phyloP scores from a whole-genome alignment of 2,329 filamentous ascomycete genomes.

The Calonectria fujianensis region DNA sequence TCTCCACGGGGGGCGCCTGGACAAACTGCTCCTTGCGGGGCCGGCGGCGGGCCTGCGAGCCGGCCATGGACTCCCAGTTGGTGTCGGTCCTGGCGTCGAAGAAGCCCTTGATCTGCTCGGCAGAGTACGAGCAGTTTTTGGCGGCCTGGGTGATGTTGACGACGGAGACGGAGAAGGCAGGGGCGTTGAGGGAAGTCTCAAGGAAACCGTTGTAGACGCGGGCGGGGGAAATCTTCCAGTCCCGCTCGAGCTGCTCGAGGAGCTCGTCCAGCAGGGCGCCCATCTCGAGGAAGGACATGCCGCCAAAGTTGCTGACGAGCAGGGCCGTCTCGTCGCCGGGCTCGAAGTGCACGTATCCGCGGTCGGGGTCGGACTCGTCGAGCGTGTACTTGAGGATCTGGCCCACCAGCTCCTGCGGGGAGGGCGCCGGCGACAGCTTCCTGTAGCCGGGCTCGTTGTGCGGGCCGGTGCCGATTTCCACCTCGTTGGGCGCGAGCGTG shows the following conservation, averaged over 20 bases:
- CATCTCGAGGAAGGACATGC: slow-evolving; percentile 75
- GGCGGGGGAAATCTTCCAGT: slow-evolving; percentile 70
- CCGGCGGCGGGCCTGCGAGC: slow-evolving; percentile 62
- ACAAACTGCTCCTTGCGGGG: slow-evolving; percentile 66
- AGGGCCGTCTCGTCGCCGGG: slow-evolving; percentile 70
- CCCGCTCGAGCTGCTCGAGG: slow-evolving; percentile 67
- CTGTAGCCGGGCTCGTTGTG: slow-evolving; percentile 80
- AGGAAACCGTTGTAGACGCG: slow-evolving; percentile 78
- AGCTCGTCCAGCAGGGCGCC: slow-evolving; percentile 73
- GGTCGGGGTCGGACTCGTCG: slow-evolving; percentile 71
- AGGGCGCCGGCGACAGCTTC: slow-evolving; percentile 72
- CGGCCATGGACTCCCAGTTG: slow-evolving; percentile 71
- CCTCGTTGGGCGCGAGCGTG: slow-evolving; percentile 68
- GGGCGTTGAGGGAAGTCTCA: slow-evolving; percentile 83
- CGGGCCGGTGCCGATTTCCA: slow-evolving; percentile 80
- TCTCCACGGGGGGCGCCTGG: slow-evolving; percentile 58
- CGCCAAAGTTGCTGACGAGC: slow-evolving; percentile 76
- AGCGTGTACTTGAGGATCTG: slow-evolving; percentile 77
- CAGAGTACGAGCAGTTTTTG: slow-evolving; percentile 66
- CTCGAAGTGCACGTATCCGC: slow-evolving; percentile 69
- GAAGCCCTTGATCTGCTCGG: slow-evolving; percentile 75
- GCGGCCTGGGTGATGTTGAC: slow-evolving; percentile 74
- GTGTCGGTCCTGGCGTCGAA: slow-evolving; percentile 79
- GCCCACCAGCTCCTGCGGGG: slow-evolving; percentile 69
- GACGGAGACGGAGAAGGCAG: slow-evolving; percentile 81